Evolutionary conservation across 257 asterid species (phyloP), one percentile per base, ranked within the genome.

Genomic region (Henckelia pumila): DNA sequence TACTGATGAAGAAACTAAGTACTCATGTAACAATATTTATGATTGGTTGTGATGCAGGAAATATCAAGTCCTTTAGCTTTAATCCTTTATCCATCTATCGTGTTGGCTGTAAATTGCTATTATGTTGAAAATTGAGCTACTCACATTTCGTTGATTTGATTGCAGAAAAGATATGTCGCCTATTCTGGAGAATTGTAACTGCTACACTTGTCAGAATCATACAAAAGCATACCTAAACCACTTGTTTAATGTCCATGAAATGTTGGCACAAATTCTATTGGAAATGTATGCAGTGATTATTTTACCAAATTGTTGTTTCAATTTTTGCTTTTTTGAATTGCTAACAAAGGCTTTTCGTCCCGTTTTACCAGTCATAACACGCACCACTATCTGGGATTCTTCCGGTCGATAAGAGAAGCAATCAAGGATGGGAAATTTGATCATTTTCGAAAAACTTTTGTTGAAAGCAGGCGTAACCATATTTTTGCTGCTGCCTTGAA

Each of bases 141-240:
- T 55, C 50, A 64, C 55, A 35, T 53, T 59, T 14, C 30, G 25
- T 16, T 21, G 22, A 59, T 47, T 59, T 66, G 22, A 22, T 72
- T 73, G 71, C 92, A 90, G 99, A 86, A 90, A 88, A 72, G 97
- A 93, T 72, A 63, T 71, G 28, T 81, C 95, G 1, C 92, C 92
- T 2, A 80, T 90, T 47, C 65, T 85, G 3, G 81, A 81, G 71
- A 74, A 84, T 29, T 90, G 99, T 75, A 73, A 75, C 64, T 90
- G 97, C 81, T 88, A 79, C 77, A 86, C 97, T 10, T 93, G 99
- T 73, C 88, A 79, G 81, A 88, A 87, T 79, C 96, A 90, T 61
- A 90, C 92, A 11, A 93, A 88, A 77, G 95, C 97, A 61, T 93
- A 93, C 57, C 79, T 93, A 71, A 90, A 93, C 89, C 99, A 93